These are phyloP conservation scores for Copromyces sp. DNA, from an alignment of 495 filamentous ascomycete genomes.

Conservation along the genomic window DNA sequence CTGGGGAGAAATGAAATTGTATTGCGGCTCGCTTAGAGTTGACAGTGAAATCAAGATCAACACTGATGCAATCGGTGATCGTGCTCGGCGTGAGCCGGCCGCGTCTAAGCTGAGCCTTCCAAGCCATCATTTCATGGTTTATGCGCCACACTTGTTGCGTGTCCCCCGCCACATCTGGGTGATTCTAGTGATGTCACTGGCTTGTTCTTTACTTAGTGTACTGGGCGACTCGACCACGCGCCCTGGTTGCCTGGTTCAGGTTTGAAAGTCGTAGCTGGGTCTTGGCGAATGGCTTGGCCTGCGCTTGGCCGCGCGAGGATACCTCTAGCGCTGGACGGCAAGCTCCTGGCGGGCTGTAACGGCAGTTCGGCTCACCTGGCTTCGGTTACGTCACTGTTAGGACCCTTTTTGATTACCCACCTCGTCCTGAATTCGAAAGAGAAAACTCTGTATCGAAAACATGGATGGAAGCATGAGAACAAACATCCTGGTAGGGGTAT, in stretches of 20 bases:
- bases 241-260: not conserved
- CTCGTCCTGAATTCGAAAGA: not conserved
- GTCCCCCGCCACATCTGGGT: not conserved
- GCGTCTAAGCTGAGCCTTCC: not conserved
- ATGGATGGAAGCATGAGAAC: not conserved
- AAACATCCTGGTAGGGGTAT: not conserved
- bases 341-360: not conserved
- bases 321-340: not conserved
- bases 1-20: not conserved
- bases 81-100: not conserved
- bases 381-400: not conserved
- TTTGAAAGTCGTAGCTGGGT: not conserved
- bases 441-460: not conserved
- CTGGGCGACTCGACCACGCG: not conserved
- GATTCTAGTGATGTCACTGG: conserved; percentile 1
- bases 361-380: not conserved
- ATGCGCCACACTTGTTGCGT: not conserved
- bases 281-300: not conserved
- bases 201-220: not conserved
- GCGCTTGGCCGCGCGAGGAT: not conserved
- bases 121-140: not conserved
- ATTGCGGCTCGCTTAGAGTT: not conserved
- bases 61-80: not conserved
- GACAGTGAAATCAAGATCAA: not conserved
- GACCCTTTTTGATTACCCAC: not conserved